Base-by-base conservation (phyloP, 371 early-diverging fungal species). In the Amoeboaphelidium protococcarum region DNA sequence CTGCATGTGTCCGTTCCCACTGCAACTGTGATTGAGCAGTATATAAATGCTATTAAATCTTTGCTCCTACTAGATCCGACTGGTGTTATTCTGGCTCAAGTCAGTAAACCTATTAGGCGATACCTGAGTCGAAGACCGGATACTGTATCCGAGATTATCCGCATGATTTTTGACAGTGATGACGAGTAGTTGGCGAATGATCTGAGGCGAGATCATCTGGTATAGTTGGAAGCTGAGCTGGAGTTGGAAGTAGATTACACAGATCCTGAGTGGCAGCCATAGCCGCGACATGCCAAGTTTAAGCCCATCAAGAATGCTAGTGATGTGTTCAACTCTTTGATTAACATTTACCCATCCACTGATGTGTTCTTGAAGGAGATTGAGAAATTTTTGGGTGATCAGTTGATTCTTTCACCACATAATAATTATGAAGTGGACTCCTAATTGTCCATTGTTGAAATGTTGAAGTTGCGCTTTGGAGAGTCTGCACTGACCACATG, bases 1-100 rank as follows among this genome's bases (percentile, higher is more conserved):
- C 52, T 75, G 25, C 76, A 76, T 41, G 68, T 67, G 3, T 74
- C 70, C 10, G 76, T 73, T 0, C 59, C 61, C 10, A 75, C 75
- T 0, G 40, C 44, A 20, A 71, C 74, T 31, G 68, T 75, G n/a
- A 53, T 75, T 19, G 59, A 59, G 21, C 66, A 65, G 25, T 75
- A 75, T 52, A 66, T 71, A 3, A 63, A 64, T 23, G 52, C 61
- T 3, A 67, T 75, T 45, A 66, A 68, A 24, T 62, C 62, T 40
- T 56, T 75, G 10, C 63, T 71, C 6, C 56, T 67, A 22, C 50
- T 75, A 12, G 75, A 75, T 50, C 10, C 40, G 2, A 55, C 70
- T 0, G 66, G 71, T 31, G 59, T 66, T 1, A 53, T 72, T 53
- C 54, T 74, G 25, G 69, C 69, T 45, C 58, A 60, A 12, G 64